Base-by-base conservation (phyloP, 1,139 yeast genomes). In the Sugiyamaella pinicola region DNA sequence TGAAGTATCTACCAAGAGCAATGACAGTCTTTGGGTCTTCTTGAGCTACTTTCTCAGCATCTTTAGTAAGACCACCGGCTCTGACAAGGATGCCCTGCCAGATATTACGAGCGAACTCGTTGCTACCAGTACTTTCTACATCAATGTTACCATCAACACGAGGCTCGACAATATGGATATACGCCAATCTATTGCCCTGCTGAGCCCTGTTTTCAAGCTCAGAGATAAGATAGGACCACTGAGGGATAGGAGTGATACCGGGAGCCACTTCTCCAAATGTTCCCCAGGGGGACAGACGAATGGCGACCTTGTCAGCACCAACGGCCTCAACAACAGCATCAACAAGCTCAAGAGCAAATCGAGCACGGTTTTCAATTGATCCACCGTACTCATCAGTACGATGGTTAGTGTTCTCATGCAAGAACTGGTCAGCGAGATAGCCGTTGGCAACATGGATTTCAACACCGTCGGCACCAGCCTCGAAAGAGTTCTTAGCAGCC, bases 1-100 rank as follows among this genome's bases (percentile, higher is more conserved):
- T 40, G 12, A 40, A 40, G 10, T 26, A 40, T 2, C 44, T 8
- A 3, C 44, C 44, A 13, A 37, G 69, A 1, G 76, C 81, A 49
- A 76, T 67, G 43, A 77, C 54, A 1, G 79, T 71, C 46, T 73
- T 65, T 41, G 71, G 70, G 52, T 75, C 67, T 28, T 60, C 57
- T 15, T 69, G 61, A 17, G 72, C 69, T 7, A 26, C 31, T 26
- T 26, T 7, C 31, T 26, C 31, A 2, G 31, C 31, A 2, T 26
- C 31, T 7, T 26, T 7, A 33, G 64, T 58, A 37, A 54, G 56
- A 18, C 61, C 55, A 24, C 56, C 49, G 9, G 66, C 65, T 4
- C 58, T 50, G 9, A 69, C 64, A 55, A 70, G 69, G 37, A 31
- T 31, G 35, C 35, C 35, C 35, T 26, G 31, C 31, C 31, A 26